These are phyloP conservation scores for Furcasterigmium sp. DNA, from an alignment of 2,329 filamentous ascomycete species.

Conservation along the genomic window DNA sequence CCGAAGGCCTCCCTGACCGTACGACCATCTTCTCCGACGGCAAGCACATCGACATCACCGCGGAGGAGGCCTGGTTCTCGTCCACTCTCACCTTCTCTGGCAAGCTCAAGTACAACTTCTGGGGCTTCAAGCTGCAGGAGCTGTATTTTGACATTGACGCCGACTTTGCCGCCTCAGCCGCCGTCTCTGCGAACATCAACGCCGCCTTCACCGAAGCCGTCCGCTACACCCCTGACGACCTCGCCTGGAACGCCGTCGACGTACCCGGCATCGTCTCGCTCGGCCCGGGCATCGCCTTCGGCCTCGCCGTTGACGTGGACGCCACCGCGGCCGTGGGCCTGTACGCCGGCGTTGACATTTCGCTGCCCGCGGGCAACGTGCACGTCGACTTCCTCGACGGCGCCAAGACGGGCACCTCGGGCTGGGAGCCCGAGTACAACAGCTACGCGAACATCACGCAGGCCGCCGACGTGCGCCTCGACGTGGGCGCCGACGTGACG, in stretches of 20 bases:
- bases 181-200: slow-evolving; percentile 25
- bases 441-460: slow-evolving; percentile 26
- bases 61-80: slow-evolving; percentile 26
- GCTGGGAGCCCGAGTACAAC: slow-evolving; percentile 30
- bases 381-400: slow-evolving; percentile 31
- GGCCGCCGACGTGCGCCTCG: slow-evolving; percentile 22
- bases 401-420: slow-evolving; percentile 19
- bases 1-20: slow-evolving; percentile 15
- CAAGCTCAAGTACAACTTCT: slow-evolving; percentile 33
- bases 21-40: slow-evolving; percentile 22
- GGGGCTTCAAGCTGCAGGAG: slow-evolving; percentile 22
- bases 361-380: slow-evolving; percentile 26
- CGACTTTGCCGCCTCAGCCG: slow-evolving; percentile 27
- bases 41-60: slow-evolving; percentile 26
- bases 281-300: slow-evolving; percentile 29
- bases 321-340: slow-evolving; percentile 25
- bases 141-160: slow-evolving; percentile 38
- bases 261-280: slow-evolving; percentile 34
- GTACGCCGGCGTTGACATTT: slow-evolving; percentile 22
- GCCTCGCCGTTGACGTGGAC: slow-evolving; percentile 28
- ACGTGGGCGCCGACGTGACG: slow-evolving; percentile 27
- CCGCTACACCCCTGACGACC: slow-evolving; percentile 26
- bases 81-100: slow-evolving; percentile 33
- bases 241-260: slow-evolving; percentile 29
- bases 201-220: slow-evolving; percentile 26